Evolutionary conservation across 2,329 filamentous ascomycete species (phyloP).

Genomic region (Stachybotrys echinatus): DNA sequence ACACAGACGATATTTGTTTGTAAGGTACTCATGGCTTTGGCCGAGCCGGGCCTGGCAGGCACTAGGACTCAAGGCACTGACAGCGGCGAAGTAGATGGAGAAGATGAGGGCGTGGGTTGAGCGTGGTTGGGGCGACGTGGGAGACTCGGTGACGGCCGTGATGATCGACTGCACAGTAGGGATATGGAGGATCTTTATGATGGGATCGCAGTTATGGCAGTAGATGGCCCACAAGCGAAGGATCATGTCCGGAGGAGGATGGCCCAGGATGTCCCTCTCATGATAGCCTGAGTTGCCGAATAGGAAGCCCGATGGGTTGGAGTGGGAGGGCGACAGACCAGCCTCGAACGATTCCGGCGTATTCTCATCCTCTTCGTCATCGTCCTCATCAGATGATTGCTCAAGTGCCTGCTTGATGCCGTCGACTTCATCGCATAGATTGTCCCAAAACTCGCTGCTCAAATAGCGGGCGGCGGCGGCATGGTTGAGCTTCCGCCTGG

Average conservation of each 20-base stretch:
- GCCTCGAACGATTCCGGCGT: constrained; percentile 21
- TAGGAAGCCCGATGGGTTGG: constrained; percentile 19
- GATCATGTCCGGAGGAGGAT: constrained; percentile 32
- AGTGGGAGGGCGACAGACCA: constrained; percentile 10
- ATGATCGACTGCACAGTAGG: constrained; percentile 28
- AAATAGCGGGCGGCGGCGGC: constrained; percentile 28
- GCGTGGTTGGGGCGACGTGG: constrained; percentile 8
- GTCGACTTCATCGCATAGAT: constrained; percentile 37
- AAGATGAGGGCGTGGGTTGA: constrained; percentile 30
- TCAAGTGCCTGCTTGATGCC: constrained; percentile 38
- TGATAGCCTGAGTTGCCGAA: constrained; percentile 18
- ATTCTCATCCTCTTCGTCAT: constrained; percentile 26
- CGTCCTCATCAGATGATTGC: constrained; percentile 33
- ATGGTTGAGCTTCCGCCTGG: neutral
- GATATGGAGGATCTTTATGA: constrained; percentile 39
- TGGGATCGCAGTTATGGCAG: constrained; percentile 34
- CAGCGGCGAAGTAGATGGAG: constrained; percentile 36
- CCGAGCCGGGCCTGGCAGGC: constrained; percentile 26
- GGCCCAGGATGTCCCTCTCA: constrained; percentile 14
- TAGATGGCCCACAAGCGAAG: constrained; percentile 28
- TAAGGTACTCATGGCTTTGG: constrained; percentile 25
- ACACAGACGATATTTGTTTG: constrained; percentile 22
- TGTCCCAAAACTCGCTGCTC: constrained; percentile 38
- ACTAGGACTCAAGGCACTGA: constrained; percentile 24
- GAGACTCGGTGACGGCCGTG: constrained; percentile 17